Base-by-base conservation (phyloP, 176 grass and related monocot genomes). In the Musa schizocarpa region DNA sequence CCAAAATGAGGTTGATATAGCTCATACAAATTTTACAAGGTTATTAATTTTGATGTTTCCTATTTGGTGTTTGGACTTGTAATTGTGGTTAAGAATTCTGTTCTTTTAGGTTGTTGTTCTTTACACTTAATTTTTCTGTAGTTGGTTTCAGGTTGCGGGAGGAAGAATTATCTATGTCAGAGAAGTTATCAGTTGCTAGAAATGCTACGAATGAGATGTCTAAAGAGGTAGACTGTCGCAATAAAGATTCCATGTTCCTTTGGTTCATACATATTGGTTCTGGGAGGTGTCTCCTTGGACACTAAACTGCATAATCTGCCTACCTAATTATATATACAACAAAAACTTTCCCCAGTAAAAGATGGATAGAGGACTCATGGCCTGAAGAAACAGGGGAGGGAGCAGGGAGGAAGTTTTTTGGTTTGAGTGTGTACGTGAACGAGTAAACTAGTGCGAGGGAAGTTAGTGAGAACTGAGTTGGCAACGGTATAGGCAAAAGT, bases 91-190 rank as follows among this genome's bases (percentile, higher is more conserved):
- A 63, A 29, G 7, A n/a, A 8, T 63, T 56, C 11, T 48, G 13
- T 26, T 74, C 2, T 55, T 83, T 81, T 43, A 43, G 21, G 52
- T 57, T 73, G 27, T 87, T 57, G 19, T 65, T 54, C 34, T 43
- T 43, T 43, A 43, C 34, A 43, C 34, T 76, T 24, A 17, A 50
- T 19, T 49, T 70, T 14, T 29, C 57, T 50, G 2, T 58, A 23
- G 54, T 82, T 64, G 29, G 51, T 69, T 86, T 78, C 75, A 97
- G 94, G 74, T 82, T 93, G 53, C 83, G 66, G 66, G 82, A 97
- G 58, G 88, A 90, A 63, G 94, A 93, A 71, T 81, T 72, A 51
- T 76, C 61, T n/a, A 66, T 76, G 53, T 77, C 68, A 9, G 90
- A 91, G 85, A 76, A 78, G 80, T 79, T 91, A 69, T 54, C n/a